Evolutionary conservation across 768 basidiomycete species (phyloP).

Genomic region (Phlebiopsis flavidoalba): DNA sequence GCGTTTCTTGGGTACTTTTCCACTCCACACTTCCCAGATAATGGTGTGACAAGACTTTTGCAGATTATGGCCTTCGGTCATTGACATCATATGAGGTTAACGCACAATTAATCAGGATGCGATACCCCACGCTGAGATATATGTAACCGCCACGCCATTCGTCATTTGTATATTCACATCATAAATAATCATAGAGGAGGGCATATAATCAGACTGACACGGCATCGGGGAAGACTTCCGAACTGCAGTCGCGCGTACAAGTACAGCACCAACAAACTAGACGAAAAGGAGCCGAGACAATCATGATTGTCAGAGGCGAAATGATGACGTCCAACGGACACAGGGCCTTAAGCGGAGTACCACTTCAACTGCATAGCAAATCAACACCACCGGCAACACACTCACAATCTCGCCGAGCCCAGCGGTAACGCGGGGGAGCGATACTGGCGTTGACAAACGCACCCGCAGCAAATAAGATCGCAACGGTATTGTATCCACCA

Average conservation of each 20-base stretch:
- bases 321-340: background rate
- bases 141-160: too few relatives aligned
- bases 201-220: too few relatives aligned
- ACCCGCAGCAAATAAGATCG: conserved; percentile 45
- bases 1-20: conserved; percentile 34
- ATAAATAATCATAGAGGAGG: too few relatives aligned
- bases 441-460: conserved; percentile 36
- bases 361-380: conserved; percentile 29
- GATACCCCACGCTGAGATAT: too few relatives aligned
- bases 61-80: conserved; percentile 39
- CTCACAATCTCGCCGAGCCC: conserved; percentile 40
- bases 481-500: conserved; percentile 40
- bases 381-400: conserved; percentile 35
- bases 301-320: too few relatives aligned
- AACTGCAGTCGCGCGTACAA: too few relatives aligned
- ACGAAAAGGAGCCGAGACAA: too few relatives aligned
- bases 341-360: conserved; percentile 4
- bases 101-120: too few relatives aligned
- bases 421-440: conserved; percentile 36
- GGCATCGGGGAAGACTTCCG: too few relatives aligned
- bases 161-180: too few relatives aligned
- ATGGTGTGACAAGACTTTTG: background rate
- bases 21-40: background rate
- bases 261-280: too few relatives aligned
- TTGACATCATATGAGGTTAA: conserved; percentile 32